Conservation (phyloP, 768 basidiomycete species). For the Suillus plorans region DNA sequence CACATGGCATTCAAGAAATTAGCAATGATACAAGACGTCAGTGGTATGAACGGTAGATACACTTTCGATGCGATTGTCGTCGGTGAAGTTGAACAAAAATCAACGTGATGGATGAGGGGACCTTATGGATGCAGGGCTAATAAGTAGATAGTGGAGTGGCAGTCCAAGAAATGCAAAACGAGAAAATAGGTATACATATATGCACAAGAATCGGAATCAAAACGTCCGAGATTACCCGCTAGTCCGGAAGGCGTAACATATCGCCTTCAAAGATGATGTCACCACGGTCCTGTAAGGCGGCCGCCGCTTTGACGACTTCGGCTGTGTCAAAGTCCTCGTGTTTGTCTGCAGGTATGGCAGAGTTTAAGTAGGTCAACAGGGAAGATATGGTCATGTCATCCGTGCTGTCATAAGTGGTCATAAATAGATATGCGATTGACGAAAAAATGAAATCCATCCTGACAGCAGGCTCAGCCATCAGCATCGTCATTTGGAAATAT, state of each 20-base stretch:
- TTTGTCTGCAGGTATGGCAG: conserved; percentile 75
- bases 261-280: conserved; percentile 55
- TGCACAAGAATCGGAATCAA: background rate
- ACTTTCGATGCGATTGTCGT: conserved; percentile 2
- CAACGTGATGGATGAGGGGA: background rate
- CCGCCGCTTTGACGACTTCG: conserved; percentile 59
- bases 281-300: conserved; percentile 45
- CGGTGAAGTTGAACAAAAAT: background rate
- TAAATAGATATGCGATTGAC: conserved; percentile 64
- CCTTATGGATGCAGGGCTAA: background rate
- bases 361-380: conserved; percentile 70
- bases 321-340: conserved; percentile 80
- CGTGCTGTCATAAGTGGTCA: conserved; percentile 60
- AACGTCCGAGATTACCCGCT: conserved; percentile 1
- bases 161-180: conserved; percentile 7
- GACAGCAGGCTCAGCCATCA: background rate
- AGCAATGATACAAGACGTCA: background rate
- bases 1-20: background rate
- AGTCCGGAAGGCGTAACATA: conserved; percentile 30
- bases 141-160: background rate
- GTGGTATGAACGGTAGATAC: conserved; percentile 1
- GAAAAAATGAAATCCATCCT: conserved; percentile 61
- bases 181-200: conserved; percentile 2
- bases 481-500: conserved; percentile 10
- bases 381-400: conserved; percentile 73